Conservation (phyloP, 306 rosid genomes). For the Luffa acutangula region DNA sequence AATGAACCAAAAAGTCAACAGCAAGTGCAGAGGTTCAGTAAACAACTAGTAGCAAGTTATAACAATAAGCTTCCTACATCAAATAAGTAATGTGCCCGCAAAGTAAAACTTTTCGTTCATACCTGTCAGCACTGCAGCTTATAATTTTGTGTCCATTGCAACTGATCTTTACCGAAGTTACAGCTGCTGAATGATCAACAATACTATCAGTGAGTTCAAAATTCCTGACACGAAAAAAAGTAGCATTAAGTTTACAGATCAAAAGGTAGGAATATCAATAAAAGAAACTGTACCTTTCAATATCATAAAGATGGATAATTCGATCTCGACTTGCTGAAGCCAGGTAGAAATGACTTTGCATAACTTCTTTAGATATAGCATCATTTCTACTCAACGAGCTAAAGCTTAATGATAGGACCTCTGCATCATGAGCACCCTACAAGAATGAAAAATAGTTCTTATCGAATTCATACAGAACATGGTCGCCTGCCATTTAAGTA, state of each 20-base stretch:
- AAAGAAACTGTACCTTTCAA: constrained; percentile 34
- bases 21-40: not conserved
- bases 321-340: constrained; percentile 67
- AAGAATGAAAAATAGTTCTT: constrained; percentile 8
- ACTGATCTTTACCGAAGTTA: constrained; percentile 50
- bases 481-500: constrained; percentile 5
- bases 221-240: constrained; percentile 42
- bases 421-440: constrained; percentile 76
- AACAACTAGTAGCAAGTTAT: not conserved
- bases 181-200: constrained; percentile 64
- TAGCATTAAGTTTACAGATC: constrained; percentile 13
- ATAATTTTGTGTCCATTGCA: constrained; percentile 37
- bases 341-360: constrained; percentile 30
- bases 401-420: constrained; percentile 64
- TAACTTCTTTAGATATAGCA: constrained; percentile 14
- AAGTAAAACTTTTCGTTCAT: constrained; percentile 14
- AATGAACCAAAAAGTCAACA: not conserved
- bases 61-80: not conserved
- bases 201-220: constrained; percentile 49
- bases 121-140: constrained; percentile 76
- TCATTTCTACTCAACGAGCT: constrained; percentile 25
- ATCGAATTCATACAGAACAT: not conserved
- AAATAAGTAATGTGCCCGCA: constrained; percentile 2
- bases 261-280: constrained; percentile 13
- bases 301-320: constrained; percentile 60